These are phyloP conservation scores for Raffaelea arxii DNA, from an alignment of 2,329 filamentous ascomycete genomes.

Conservation along the genomic window DNA sequence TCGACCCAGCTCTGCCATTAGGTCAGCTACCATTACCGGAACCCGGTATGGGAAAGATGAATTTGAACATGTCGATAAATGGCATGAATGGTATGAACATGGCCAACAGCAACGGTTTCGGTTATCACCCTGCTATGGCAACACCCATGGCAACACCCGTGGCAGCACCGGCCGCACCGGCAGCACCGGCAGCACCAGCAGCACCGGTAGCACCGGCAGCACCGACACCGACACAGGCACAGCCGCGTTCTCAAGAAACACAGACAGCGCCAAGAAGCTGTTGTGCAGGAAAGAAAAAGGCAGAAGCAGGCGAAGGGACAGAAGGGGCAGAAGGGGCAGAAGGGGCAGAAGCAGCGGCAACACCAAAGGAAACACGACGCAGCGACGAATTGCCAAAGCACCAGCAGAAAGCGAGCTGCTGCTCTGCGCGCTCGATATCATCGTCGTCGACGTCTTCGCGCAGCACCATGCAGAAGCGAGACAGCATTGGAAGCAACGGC, in stretches of 20 bases:
- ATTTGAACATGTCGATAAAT: neutral
- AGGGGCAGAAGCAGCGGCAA: too few relatives aligned
- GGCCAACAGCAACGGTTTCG: neutral
- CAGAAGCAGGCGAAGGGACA: too few relatives aligned
- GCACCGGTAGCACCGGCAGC: conserved; percentile 2
- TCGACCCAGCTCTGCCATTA: neutral
- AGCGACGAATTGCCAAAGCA: too few relatives aligned
- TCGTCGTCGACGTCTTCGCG: conserved; percentile 6
- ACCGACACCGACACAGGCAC: conserved; percentile 12
- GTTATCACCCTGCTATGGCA: conserved; percentile 9
- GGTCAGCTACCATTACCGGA: neutral
- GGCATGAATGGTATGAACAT: neutral
- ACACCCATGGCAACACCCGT: too few relatives aligned
- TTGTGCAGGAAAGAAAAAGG: too few relatives aligned
- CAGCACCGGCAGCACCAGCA: neutral
- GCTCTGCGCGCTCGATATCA: conserved; percentile 4
- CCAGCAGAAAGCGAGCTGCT: conserved; percentile 6
- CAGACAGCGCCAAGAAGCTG: conserved; percentile 2
- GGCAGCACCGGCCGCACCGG: neutral
- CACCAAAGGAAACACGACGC: too few relatives aligned
- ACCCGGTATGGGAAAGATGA: neutral
- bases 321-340: too few relatives aligned
- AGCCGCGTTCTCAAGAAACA: conserved; percentile 8
- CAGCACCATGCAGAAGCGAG: conserved; percentile 2
- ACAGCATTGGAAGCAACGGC: neutral